Evolutionary conservation across 108 stramenopile species (phyloP), one percentile per base, ranked within the genome.

Genomic region (Pseudonitzschia pungens): DNA sequence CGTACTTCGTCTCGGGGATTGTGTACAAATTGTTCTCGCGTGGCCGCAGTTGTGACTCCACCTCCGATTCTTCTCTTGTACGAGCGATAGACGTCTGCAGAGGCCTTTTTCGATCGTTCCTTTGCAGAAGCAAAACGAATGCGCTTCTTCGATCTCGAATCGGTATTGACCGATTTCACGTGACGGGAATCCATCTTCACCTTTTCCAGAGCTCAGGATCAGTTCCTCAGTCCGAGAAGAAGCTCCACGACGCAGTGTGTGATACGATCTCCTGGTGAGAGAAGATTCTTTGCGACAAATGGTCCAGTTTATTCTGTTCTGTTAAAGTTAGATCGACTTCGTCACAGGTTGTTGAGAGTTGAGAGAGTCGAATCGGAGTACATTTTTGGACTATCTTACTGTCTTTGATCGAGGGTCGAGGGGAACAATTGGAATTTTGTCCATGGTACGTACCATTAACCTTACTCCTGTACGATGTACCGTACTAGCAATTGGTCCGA

Each of bases 1-100:
- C 55, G 64, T 56, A 62, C 50, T 76, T 40, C 32, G 57, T 41
- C 64, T 59, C 68, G 69, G 29, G 72, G 65, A 78, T 85, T 74
- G 71, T 94, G 93, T 63, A 91, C 89, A 14, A 79, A 69, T 77
- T 87, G 85, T 73, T 94, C 93, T 20, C 93, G 75, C 18, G 78
- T 77, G 42, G 90, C 80, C n/a, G 93, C 84, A 44, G 82, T 90
- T 44, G 79, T 83, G 11, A 72, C 83, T 15, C 66, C 66, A 22
- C 43, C 66, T 5, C 84, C 85, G 58, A 78, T 68, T 29, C 84
- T 80, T 16, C 87, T 80, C 66, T 91, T 86, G 77, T 84, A 84
- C 44, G 70, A 73, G 21, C 93, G 91, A 73, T 91, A 94, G 27
- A 92, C 89, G 82, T 94, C 93, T 22, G 93, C 91, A 36, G 84